Evolutionary conservation across 208 protist species (phyloP), one percentile per base, ranked within the genome.

Genomic region (Trypanosoma grayi): DNA sequence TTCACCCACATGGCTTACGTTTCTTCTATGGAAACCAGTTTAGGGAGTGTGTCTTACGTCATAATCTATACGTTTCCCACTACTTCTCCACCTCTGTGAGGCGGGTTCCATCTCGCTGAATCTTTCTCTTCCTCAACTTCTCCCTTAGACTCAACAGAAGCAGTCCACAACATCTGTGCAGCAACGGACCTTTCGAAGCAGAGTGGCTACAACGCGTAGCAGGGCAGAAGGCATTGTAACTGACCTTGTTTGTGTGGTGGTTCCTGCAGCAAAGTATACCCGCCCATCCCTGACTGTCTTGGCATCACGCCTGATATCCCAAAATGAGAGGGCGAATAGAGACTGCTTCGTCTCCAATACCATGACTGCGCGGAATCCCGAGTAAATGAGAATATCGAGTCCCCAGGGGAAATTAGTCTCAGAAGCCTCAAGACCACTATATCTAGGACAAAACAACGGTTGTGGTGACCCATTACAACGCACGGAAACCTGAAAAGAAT

Each of bases 331-430:
- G 34, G 66, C 66, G 41, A 73, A 58, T 5, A 16, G 27, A 36
- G 37, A 65, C 30, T 77, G 27, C 31, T 65, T 60, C n/a, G 62
- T 69, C 46, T 83, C 68, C n/a, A 83, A 51, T n/a, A 61, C 72
- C 31, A 83, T 58, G 14, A 79, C 47, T 34, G 70, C 73, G 37
- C 61, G 64, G 43, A 69, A 75, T 8, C 56, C 62, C 4, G 46
- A 37, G 60, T 83, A 83, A 11, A 83, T 27, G 34, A 83, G 50
- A 37, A 83, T 43, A 61, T 83, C 77, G 34, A 83, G 41, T 30
- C 45, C 41, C 77, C 77, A 83, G 11, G 64, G 57, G 13, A 34
- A 22, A 52, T 60, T 31, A 28, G 8, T 20, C n/a, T 13, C 43
- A 39, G 27, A 41, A 24, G 34, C 11, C 27, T 58, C 47, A 43